Base-by-base conservation (phyloP, 768 basidiomycete genomes). In the Collybia sp. region DNA sequence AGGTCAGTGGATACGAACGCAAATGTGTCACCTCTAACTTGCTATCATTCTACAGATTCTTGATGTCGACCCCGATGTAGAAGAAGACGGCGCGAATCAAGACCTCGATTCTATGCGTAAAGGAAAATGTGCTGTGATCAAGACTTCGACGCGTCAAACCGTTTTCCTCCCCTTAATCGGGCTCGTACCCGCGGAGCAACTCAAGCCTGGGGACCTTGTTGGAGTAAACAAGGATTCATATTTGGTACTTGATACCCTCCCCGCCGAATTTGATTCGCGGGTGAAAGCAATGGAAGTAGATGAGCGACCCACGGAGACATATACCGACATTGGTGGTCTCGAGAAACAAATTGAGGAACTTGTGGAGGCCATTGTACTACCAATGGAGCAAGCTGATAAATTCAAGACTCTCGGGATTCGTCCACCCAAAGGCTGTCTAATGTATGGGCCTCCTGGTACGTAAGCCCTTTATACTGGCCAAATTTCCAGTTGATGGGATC, bases 261-360 rank as follows among this genome's bases (percentile, higher is more conserved):
- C 96, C 3, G 89, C 88, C 18, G 96, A 99, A 70, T 98, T 93
- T 59, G 96, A 99, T 65, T 93, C 93, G 31, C 83, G 96, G 39
- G 96, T 99, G 18, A 98, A 97, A 66, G 96, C 96, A 8, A 99
- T 99, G 96, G 96, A 99, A 60, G 96, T 99, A 1, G 96, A 99
- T 54, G 96, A 98, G 64, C 78, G 93, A 43, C 96, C 96, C 30
- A 98, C 94, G 11, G 96, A 98, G 65, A 90, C 85, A 2, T 98
- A 97, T 59, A 94, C 93, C 17, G 93, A 94, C 65, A 95, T 99
- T 50, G 96, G 96, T 65, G 96, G 96, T 17, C 59, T 99, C 63
- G 96, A 98, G 75, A 98, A 98, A 69, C 96, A 99, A 74, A 98
- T 99, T 45, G 96, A 98, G 63, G 96, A 98, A 63, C 66, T 99